phyloP scores from a whole-genome alignment of 768 basidiomycete genomes.

The Russula griseocarnosa region DNA sequence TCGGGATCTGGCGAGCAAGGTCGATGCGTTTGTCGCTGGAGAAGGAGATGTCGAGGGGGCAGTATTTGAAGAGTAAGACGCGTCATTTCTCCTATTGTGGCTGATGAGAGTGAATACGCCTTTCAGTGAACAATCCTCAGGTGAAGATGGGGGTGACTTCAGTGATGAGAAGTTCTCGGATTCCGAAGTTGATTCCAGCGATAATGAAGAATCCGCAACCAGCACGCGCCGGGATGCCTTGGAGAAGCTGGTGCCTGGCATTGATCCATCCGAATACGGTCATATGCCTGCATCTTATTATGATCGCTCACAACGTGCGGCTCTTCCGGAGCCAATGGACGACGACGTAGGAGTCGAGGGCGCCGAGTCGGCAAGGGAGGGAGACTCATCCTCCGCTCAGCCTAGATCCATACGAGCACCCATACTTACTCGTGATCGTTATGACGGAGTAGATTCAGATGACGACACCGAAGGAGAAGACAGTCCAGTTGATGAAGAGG shows the following conservation, averaged over 20 bases:
- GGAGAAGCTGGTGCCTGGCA: conserved; percentile 74
- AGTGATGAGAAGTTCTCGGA: conserved; percentile 44
- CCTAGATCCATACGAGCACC: conserved; percentile 61
- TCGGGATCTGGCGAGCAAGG: conserved; percentile 74
- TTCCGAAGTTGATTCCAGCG: conserved; percentile 27
- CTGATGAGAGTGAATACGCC: background rate
- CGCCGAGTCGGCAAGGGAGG: background rate
- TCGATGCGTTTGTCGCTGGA: conserved; percentile 87
- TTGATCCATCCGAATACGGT: conserved; percentile 85
- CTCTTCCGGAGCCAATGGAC: conserved; percentile 43
- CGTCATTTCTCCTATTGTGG: background rate
- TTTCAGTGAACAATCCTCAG: conserved; percentile 46
- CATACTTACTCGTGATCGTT: conserved; percentile 75
- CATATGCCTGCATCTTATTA: conserved; percentile 73
- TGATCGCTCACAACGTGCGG: conserved; percentile 63
- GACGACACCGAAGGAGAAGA: conserved; percentile 75
- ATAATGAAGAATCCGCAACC: conserved; percentile 28
- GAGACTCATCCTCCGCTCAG: conserved; percentile 12
- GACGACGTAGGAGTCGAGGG: conserved; percentile 39
- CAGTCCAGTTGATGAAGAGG: conserved; percentile 50
- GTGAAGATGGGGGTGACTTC: conserved; percentile 46
- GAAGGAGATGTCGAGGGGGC: conserved; percentile 89
- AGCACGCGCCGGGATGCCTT: conserved; percentile 59
- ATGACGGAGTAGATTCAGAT: conserved; percentile 91
- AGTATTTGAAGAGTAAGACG: conserved; percentile 77